phyloP scores from a whole-genome alignment of 495 filamentous ascomycete species.

The Letharia columbiana region DNA sequence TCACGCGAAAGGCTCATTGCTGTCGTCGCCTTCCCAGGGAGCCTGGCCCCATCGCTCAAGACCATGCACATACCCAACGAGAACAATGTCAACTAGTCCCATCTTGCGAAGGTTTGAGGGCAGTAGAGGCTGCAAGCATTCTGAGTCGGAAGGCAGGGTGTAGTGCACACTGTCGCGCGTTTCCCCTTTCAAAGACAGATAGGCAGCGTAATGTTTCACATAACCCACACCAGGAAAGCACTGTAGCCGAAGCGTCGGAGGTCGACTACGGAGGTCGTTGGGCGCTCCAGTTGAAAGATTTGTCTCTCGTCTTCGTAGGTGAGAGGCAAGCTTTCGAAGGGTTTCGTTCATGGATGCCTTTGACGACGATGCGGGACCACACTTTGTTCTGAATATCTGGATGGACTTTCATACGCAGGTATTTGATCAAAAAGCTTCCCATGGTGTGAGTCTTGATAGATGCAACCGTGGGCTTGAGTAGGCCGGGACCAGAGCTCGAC shows the following conservation, averaged over 20 bases:
- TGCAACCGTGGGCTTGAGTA: constrained; percentile 10
- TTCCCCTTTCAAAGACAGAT: constrained; percentile 16
- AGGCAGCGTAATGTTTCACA: constrained; percentile 23
- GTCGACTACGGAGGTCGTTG: constrained; percentile 15
- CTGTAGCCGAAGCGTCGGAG: constrained; percentile 16
- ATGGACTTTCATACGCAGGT: constrained; percentile 24
- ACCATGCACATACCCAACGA: constrained; percentile 13
- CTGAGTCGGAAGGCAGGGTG: constrained; percentile 5
- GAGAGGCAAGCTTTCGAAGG: constrained; percentile 12
- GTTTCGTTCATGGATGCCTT: constrained; percentile 11
- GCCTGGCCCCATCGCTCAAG: constrained; percentile 9
- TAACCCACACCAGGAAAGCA: constrained; percentile 21
- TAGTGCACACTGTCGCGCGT: constrained; percentile 5
- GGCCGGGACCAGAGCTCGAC: neutral
- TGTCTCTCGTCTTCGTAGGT: constrained; percentile 21
- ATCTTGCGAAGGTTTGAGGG: constrained; percentile 14
- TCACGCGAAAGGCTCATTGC: constrained; percentile 18
- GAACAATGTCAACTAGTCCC: neutral
- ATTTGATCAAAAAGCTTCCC: constrained; percentile 19
- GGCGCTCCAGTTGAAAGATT: constrained; percentile 27
- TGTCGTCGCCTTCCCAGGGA: constrained; percentile 11
- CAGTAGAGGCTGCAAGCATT: constrained; percentile 15
- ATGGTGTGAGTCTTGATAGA: constrained; percentile 17
- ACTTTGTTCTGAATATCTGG: constrained; percentile 13
- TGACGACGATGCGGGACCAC: constrained; percentile 17